Evolutionary conservation across 768 basidiomycete species (phyloP).

Genomic region (Austroboletus eburneus): DNA sequence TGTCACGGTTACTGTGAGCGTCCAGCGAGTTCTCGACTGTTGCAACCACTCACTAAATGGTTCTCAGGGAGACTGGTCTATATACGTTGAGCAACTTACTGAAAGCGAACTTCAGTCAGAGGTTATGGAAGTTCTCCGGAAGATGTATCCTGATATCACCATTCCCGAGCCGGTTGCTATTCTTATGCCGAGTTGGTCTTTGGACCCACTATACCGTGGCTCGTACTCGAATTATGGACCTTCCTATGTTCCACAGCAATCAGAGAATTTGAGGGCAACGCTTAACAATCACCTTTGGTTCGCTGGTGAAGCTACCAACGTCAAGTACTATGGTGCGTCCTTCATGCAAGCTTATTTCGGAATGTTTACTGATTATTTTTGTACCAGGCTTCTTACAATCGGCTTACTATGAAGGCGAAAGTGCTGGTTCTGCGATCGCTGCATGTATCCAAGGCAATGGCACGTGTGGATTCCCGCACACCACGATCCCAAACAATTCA

Average conservation of each 20-base stretch:
- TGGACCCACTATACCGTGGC: slow-evolving; percentile 39
- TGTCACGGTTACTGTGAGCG: slow-evolving; percentile 26
- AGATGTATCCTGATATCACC: slow-evolving; percentile 53
- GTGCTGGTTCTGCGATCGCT: slow-evolving; percentile 37
- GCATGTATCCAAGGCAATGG: slow-evolving; percentile 36
- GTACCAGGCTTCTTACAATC: slow-evolving; percentile 53
- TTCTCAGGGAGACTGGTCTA: slow-evolving; percentile 54
- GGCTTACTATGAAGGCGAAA: slow-evolving; percentile 52
- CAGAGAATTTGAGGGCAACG: slow-evolving; percentile 55
- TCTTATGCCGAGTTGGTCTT: slow-evolving; percentile 51
- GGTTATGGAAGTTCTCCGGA: slow-evolving; percentile 50
- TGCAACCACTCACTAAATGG: neutral
- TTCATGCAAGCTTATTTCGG: neutral
- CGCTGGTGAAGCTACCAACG: slow-evolving; percentile 58
- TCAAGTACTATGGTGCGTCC: slow-evolving; percentile 52
- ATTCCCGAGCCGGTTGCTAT: slow-evolving; percentile 57
- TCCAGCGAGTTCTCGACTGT: neutral
- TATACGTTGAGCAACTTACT: slow-evolving; percentile 52
- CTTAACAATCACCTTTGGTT: slow-evolving; percentile 52
- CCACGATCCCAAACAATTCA: slow-evolving; percentile 29
- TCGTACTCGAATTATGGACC: slow-evolving; percentile 72
- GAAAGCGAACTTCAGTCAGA: slow-evolving; percentile 46
- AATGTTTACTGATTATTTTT: neutral
- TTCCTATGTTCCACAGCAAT: slow-evolving; percentile 48
- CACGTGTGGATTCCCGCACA: slow-evolving; percentile 25